Base-by-base conservation (phyloP, 257 asterid genomes). In the Fraxinus cuspidata region DNA sequence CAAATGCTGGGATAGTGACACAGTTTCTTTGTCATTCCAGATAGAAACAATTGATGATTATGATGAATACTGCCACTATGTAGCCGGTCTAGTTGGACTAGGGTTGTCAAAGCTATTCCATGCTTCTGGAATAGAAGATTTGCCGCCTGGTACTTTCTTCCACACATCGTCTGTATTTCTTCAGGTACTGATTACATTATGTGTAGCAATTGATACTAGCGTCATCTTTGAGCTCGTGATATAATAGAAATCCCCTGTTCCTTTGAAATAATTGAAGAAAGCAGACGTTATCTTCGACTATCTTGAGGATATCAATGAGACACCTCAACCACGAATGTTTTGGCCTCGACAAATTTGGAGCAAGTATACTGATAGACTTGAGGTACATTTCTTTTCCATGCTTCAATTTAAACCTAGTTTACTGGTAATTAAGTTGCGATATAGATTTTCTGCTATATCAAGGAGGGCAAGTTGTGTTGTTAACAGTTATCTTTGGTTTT, bases 281-380 rank as follows among this genome's bases (percentile, higher is more conserved):
- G 86, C 94, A 71, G 91, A 96, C 82, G 93, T 96, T 76, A 93
- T 93, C 79, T 89, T 97, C 83, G 99, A 96, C 82, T 96, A 96
- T 81, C 83, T 96, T 77, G 99, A 96, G 88, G 98, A 96, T 83
- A 93, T 96, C 73, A 93, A 96, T 66, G 97, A 96, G 94, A 85
- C 91, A 78, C 99, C 99, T 38, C 90, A 89, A 84, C 88, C 98
- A 37, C 97, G 98, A 12, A 92, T 93, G 97, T 89, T 96, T 83
- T 96, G 99, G 99, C 99, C 99, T 77, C 97, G 95, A 56, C 85
- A 96, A 78, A 93, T 93, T 66, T 96, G 99, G 98, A 87, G 94
- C 82, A 93, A 93, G 89, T 96, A 94, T 81, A 94, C 84, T 32
- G 79, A 89, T 84, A 94, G 92, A 86, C 97, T 94, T 76, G 98